These are phyloP conservation scores for Umbelopsis vinacea DNA, from an alignment of 192 early-diverging fungal species.

Conservation along the genomic window DNA sequence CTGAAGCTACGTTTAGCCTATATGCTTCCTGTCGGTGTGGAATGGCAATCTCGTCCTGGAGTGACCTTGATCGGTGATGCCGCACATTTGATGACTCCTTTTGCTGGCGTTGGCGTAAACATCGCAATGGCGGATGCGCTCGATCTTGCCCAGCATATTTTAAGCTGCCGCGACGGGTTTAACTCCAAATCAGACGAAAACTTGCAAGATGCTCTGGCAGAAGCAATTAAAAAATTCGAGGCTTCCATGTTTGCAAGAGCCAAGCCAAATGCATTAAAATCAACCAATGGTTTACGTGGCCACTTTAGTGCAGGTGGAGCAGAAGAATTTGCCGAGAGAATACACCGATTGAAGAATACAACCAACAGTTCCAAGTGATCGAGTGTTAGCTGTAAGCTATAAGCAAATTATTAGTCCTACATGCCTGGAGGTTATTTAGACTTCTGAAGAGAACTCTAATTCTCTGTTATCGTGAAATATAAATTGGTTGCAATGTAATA, in stretches of 20 bases:
- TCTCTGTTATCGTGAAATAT: no score
- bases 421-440: no score
- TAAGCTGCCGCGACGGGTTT: not conserved
- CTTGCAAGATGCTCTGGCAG: not conserved
- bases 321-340: not conserved
- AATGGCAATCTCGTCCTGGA: conserved; percentile 35
- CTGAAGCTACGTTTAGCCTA: not conserved
- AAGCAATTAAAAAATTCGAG: conserved; percentile 28
- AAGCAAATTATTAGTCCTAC: no score
- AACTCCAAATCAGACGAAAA: not conserved
- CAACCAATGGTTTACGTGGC: not conserved
- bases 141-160: conserved; percentile 16
- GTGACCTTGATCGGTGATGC: conserved; percentile 52
- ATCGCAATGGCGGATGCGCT: conserved; percentile 43
- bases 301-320: not conserved
- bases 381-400: no score
- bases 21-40: conserved; percentile 30
- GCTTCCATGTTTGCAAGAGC: conserved; percentile 27
- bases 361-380: no score
- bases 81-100: conserved; percentile 55
- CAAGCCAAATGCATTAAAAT: not conserved
- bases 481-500: no score
- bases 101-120: conserved; percentile 53
- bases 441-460: no score
- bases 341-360: not conserved